phyloP scores from a whole-genome alignment of 495 filamentous ascomycete genomes.

The Trichoderma orchidacearum region DNA sequence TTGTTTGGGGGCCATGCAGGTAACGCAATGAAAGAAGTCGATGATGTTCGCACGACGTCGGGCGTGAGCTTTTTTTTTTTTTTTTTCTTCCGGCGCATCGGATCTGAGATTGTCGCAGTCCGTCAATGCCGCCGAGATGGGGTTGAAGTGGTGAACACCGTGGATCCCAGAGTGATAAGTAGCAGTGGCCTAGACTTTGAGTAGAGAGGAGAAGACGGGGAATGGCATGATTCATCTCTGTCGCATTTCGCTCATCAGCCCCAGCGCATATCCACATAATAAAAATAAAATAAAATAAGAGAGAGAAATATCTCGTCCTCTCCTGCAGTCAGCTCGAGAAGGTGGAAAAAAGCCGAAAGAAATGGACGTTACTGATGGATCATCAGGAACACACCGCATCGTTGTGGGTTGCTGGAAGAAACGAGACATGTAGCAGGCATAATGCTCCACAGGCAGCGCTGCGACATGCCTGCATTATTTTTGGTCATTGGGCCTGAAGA shows the following conservation, averaged over 20 bases:
- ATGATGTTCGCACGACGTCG: background rate
- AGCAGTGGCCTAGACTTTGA: background rate
- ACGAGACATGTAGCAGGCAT: background rate
- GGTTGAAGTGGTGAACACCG: background rate
- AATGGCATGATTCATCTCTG: background rate
- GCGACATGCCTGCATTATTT: background rate
- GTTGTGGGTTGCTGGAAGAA: background rate
- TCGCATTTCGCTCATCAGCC: background rate
- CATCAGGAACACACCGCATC: background rate
- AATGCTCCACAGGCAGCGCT: background rate
- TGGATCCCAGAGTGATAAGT: background rate
- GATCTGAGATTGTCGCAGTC: background rate
- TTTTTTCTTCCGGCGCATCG: background rate
- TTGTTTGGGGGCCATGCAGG: background rate
- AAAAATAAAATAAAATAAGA: background rate
- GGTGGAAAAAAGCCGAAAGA: background rate
- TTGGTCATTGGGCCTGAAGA: background rate
- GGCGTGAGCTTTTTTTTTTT: too few relatives aligned
- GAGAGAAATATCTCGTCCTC: background rate
- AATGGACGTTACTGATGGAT: background rate
- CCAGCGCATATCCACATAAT: background rate
- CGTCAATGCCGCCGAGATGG: background rate
- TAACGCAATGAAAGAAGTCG: background rate
- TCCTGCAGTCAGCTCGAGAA: background rate
- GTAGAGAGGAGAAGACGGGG: background rate